Base-by-base conservation (phyloP, 1,139 yeast species). In the Yamadazyma atlantica region DNA sequence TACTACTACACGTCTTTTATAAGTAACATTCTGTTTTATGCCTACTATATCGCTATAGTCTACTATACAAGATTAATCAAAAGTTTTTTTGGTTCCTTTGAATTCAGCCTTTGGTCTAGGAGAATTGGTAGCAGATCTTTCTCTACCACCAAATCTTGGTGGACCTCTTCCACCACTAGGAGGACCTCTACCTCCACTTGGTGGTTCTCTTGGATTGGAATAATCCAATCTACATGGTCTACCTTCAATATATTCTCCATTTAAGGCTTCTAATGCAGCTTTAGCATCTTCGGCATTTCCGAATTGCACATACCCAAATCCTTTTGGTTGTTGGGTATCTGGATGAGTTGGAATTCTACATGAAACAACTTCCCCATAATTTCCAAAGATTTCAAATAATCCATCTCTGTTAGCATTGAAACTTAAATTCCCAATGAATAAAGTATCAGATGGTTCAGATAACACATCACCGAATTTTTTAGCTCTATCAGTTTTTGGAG, bases 291-390 rank as follows among this genome's bases (percentile, higher is more conserved):
- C 97, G 49, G 85, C 73, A 40, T 83, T 75, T 30, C 85, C 74
- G 63, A 80, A 90, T 73, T 92, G 97, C 44, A 92, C 96, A 69
- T 92, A 92, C 51, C 97, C 98, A 72, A 92, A 92, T 52, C 98
- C 98, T 80, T 92, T 92, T 66, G 96, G 95, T 72, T 90, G 97
- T 65, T 89, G 95, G 50, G 97, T 89, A 67, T 90, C 97, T 60
- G 96, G 97, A 71, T 90, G 95, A 35, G 97, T 90, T 66, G 98
- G 98, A 54, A 92, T 74, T 75, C 98, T 83, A 56, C 90, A 90
- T 44, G 95, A 85, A 42, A 88, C 69, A 45, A 92, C 86, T 49
- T 74, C 75, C 62, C 97, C 97, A 66, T 78, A 75, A 57, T 77
- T 79, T 52, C 85, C 80, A 58, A 92, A 92, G 33, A 80, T 62